Evolutionary conservation across 352 stramenopile species (phyloP).

Genomic region (Elongisporangium anandrum): DNA sequence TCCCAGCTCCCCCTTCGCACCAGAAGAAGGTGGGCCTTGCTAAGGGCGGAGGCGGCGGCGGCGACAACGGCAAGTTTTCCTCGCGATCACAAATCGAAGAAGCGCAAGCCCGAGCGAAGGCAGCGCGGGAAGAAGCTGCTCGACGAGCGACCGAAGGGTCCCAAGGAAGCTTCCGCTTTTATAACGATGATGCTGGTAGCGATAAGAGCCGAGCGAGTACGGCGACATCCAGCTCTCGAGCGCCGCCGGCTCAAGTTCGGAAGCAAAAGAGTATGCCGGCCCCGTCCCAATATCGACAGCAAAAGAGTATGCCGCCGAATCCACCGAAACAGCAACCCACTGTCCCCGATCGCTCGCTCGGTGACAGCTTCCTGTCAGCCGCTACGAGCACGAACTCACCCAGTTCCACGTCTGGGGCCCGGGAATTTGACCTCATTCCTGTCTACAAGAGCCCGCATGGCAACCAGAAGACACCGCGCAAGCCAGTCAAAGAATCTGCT

Average conservation of each 20-base stretch:
- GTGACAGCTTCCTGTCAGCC: constrained; percentile 21
- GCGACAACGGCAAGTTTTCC: constrained; percentile 36
- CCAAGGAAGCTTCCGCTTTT: constrained; percentile 17
- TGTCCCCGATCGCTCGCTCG: constrained; percentile 11
- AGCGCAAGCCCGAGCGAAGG: constrained; percentile 10
- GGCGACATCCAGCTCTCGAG: neutral
- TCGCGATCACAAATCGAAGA: constrained; percentile 18
- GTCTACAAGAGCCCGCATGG: neutral
- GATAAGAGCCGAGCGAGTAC: constrained; percentile 7
- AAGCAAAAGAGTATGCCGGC: neutral
- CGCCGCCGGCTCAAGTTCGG: neutral
- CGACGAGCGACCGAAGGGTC: constrained; percentile 3
- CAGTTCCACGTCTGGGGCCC: neutral
- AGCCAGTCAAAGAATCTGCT: constrained; percentile 4
- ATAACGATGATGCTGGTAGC: constrained; percentile 10
- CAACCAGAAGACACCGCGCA: constrained; percentile 11
- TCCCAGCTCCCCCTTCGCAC: constrained; percentile 43
- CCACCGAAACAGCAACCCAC: constrained; percentile 17
- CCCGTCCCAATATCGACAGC: neutral
- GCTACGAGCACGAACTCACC: constrained; percentile 6
- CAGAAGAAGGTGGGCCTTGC: constrained; percentile 32
- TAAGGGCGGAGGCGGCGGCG: constrained; percentile 23
- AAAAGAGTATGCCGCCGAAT: neutral
- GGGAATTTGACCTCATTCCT: neutral
- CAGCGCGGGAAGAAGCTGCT: constrained; percentile 7